These are phyloP conservation scores for Suillus weaverae DNA, from an alignment of 768 basidiomycete species.

Conservation along the genomic window DNA sequence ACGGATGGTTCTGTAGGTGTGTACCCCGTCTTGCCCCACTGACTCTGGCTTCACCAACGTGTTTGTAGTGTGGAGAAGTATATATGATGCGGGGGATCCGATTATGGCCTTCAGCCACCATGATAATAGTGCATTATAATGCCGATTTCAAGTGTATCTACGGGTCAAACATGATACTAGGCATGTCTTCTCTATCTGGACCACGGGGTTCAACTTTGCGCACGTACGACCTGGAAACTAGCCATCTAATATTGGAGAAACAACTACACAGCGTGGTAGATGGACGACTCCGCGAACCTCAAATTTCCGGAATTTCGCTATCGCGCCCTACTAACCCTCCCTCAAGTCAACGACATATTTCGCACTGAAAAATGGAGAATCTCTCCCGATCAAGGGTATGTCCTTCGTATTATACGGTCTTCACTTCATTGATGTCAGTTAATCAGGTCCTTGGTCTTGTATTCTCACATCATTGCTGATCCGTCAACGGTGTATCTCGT, in stretches of 20 bases:
- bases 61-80: conserved; percentile 72
- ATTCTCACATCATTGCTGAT: conserved; percentile 60
- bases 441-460: conserved; percentile 60
- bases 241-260: conserved; percentile 65
- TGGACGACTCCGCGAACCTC: conserved; percentile 51
- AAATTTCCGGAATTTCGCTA: conserved; percentile 55
- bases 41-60: conserved; percentile 9
- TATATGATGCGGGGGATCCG: conserved; percentile 68
- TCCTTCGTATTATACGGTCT: neutral
- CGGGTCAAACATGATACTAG: conserved; percentile 36
- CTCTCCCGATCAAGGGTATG: conserved; percentile 66
- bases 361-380: conserved; percentile 61
- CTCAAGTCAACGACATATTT: conserved; percentile 37
- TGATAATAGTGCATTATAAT: conserved; percentile 49
- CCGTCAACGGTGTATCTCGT: conserved; percentile 54
- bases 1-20: conserved; percentile 71
- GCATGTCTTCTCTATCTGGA: conserved; percentile 73
- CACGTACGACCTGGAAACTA: conserved; percentile 62
- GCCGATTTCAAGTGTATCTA: conserved; percentile 2
- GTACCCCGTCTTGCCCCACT: conserved; percentile 20
- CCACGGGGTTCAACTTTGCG: conserved; percentile 69
- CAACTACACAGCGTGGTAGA: conserved; percentile 49
- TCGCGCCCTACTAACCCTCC: conserved; percentile 36
- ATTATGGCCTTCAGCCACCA: conserved; percentile 64
- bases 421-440: neutral